These are phyloP conservation scores for Vanrija sp. DNA, from an alignment of 1,284 basidiomycete species.

Conservation along the genomic window DNA sequence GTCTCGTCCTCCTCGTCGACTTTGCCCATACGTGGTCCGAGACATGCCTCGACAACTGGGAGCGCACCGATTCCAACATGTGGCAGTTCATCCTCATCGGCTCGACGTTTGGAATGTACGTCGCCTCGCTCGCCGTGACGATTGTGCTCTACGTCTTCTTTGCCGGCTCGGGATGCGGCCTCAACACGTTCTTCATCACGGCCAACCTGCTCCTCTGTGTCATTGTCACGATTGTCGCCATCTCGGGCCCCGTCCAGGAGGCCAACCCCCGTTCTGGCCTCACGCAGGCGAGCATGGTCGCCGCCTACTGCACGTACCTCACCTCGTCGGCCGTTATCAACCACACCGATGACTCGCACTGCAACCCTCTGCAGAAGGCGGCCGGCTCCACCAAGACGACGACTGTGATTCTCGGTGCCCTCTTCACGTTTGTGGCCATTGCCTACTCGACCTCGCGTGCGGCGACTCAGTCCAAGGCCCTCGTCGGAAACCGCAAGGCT, in stretches of 20 bases:
- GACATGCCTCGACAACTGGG: constrained; percentile 93
- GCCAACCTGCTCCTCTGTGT: constrained; percentile 82
- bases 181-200: constrained; percentile 91
- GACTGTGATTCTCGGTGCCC: constrained; percentile 81
- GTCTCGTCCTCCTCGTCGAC: constrained; percentile 94
- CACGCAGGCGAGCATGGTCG: constrained; percentile 93
- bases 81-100: constrained; percentile 97
- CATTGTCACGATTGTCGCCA: constrained; percentile 74
- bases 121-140: constrained; percentile 75
- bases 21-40: constrained; percentile 99
- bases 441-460: constrained; percentile 95
- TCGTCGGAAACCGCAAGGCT: constrained; percentile 65
- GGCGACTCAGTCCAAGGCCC: constrained; percentile 86
- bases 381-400: constrained; percentile 71
- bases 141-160: constrained; percentile 90
- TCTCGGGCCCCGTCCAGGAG: constrained; percentile 85
- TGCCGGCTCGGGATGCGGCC: constrained; percentile 74
- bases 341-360: constrained; percentile 69
- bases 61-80: constrained; percentile 74
- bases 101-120: constrained; percentile 86
- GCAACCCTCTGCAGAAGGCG: constrained; percentile 73
- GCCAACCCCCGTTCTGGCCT: constrained; percentile 91
- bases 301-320: constrained; percentile 94
- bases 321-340: constrained; percentile 92
- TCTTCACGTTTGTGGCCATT: constrained; percentile 97